Conservation (phyloP, 2,329 filamentous ascomycete species). For the Neoarthrinium moseri region DNA sequence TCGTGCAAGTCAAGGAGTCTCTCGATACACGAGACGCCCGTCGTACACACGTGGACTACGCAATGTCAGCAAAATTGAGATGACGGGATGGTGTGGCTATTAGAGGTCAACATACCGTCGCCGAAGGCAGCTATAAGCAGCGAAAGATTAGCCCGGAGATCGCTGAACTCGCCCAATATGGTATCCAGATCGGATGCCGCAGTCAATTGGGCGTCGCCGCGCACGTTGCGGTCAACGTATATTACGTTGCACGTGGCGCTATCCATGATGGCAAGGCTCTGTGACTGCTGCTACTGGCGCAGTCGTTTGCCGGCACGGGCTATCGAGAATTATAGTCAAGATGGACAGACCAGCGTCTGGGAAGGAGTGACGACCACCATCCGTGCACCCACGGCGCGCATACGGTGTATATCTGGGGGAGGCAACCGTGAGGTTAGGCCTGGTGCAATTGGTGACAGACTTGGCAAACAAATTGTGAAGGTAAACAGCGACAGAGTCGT, state of each 20-base stretch:
- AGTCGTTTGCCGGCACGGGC: conserved; percentile 41
- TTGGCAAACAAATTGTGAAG: neutral
- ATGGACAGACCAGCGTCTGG: conserved; percentile 4
- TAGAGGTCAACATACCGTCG: conserved; percentile 41
- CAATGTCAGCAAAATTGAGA: neutral
- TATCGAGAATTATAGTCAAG: conserved; percentile 9
- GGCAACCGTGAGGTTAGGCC: neutral
- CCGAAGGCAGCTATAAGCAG: conserved; percentile 54
- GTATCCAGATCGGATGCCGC: conserved; percentile 31
- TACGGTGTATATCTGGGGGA: neutral
- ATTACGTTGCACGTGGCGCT: conserved; percentile 57
- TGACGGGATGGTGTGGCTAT: conserved; percentile 13
- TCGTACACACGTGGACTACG: conserved; percentile 53
- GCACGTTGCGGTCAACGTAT: conserved; percentile 56
- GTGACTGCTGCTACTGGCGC: conserved; percentile 62
- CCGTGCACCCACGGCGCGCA: neutral
- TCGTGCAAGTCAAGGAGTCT: conserved; percentile 54
- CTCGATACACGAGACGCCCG: conserved; percentile 52
- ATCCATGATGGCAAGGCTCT: conserved; percentile 55
- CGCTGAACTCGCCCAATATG: conserved; percentile 27
- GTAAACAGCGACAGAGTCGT: neutral
- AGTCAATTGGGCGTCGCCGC: conserved; percentile 42
- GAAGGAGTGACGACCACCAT: neutral
- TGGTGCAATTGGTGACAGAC: neutral
- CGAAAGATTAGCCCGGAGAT: conserved; percentile 44